Conservation (phyloP, 1,139 yeast genomes). For the Pneumocystis canis region DNA sequence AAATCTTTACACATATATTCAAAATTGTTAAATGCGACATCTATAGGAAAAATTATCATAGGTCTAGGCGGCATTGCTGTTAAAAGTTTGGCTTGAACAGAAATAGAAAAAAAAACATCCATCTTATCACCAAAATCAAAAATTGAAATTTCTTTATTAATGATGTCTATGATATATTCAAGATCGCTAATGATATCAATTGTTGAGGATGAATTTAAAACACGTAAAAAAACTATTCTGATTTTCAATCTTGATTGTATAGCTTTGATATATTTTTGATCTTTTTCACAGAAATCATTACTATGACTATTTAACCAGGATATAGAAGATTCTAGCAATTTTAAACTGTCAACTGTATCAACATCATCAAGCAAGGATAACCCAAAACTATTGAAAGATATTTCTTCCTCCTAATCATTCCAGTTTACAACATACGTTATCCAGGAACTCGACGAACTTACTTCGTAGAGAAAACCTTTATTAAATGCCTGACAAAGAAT, state of each 20-base stretch:
- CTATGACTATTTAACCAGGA: conserved; percentile 1
- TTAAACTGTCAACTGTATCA: background rate
- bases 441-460: background rate
- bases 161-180: background rate
- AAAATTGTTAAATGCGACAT: conserved; percentile 2
- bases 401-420: background rate
- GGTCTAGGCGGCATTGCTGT: conserved; percentile 11
- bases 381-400: background rate
- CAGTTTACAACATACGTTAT: background rate
- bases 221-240: background rate
- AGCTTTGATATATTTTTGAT: background rate
- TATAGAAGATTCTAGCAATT: background rate
- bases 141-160: conserved; percentile 4
- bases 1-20: conserved; percentile 4
- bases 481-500: conserved; percentile 4
- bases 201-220: background rate
- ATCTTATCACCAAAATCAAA: background rate
- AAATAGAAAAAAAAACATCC: background rate
- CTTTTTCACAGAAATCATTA: background rate
- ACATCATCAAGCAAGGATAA: background rate
- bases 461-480: conserved; percentile 8
- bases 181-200: background rate
- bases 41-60: conserved; percentile 6
- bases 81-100: conserved; percentile 7
- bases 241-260: background rate